Conservation (phyloP, 2,329 filamentous ascomycete species). For the Curvularia sp. region DNA sequence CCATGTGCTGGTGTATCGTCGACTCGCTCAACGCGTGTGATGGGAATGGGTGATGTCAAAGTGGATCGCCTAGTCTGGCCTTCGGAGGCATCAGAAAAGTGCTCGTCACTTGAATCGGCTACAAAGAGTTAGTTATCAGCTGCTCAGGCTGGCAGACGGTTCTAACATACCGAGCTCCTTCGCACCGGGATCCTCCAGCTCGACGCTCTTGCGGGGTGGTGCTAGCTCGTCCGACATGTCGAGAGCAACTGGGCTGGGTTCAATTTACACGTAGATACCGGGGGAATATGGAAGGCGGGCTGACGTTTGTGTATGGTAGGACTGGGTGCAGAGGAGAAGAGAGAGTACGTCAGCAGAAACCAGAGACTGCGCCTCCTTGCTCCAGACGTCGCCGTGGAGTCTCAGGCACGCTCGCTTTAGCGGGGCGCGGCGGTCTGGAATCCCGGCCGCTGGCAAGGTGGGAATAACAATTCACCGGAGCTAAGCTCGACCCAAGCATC, state of each 20-base stretch:
- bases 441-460: constrained; percentile 15
- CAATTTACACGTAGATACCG: constrained; percentile 1
- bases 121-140: constrained; percentile 19
- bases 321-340: constrained; percentile 2
- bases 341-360: neutral
- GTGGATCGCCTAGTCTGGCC: constrained; percentile 55
- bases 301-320: neutral
- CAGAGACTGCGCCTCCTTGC: constrained; percentile 30
- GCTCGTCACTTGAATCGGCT: constrained; percentile 62
- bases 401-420: constrained; percentile 27
- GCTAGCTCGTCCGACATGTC: constrained; percentile 56
- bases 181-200: constrained; percentile 64
- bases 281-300: neutral
- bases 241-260: neutral
- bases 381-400: constrained; percentile 27
- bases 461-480: constrained; percentile 37
- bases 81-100: constrained; percentile 71
- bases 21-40: constrained; percentile 68
- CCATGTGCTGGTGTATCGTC: constrained; percentile 66
- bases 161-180: constrained; percentile 59
- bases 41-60: constrained; percentile 62
- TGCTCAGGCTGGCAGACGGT: neutral
- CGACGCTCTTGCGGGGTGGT: constrained; percentile 62
- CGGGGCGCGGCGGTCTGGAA: constrained; percentile 27
- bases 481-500: constrained; percentile 29